Percentiles rank a stretch among this genome's conserved stretches.
phyloP scores from a whole-genome alignment of 169 alveolate species.

The Plasmodium blacklocki region DNA sequence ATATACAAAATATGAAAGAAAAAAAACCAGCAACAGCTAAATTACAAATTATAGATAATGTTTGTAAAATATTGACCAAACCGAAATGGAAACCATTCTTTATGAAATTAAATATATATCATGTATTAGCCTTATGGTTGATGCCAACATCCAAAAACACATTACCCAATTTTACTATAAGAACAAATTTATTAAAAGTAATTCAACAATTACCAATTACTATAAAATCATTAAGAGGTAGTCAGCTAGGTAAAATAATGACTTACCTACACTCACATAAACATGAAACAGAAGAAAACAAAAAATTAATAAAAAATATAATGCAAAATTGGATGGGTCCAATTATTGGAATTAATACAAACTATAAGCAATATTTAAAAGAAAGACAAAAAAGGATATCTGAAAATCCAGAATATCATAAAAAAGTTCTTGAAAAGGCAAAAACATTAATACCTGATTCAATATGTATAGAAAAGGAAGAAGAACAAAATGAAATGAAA shows the following conservation, averaged over 20 bases:
- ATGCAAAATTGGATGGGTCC: conserved; percentile 90
- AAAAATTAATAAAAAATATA: conserved; percentile 84
- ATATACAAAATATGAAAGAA: conserved; percentile 80
- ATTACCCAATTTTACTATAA: conserved; percentile 86
- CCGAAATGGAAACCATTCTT: conserved; percentile 88
- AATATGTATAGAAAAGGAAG: conserved; percentile 69
- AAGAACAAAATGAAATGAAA: conserved; percentile 73
- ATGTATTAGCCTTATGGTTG: conserved; percentile 88
- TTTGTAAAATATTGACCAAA: conserved; percentile 82
- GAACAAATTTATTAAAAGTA: conserved; percentile 86
- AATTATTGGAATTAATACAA: conserved; percentile 84
- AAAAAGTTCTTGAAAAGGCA: conserved; percentile 69
- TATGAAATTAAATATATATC: conserved; percentile 87
- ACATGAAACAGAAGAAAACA: conserved; percentile 86
- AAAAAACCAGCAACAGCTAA: conserved; percentile 89
- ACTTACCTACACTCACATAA: conserved; percentile 89
- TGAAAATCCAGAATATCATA: conserved; percentile 75
- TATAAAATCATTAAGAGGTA: conserved; percentile 85
- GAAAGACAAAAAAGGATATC: conserved; percentile 70
- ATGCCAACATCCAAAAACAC: conserved; percentile 87
- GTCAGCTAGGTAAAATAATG: conserved; percentile 86
- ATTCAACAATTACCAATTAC: conserved; percentile 85
- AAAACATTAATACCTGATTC: conserved; percentile 68
- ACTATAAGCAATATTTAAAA: conserved; percentile 76
- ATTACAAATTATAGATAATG: conserved; percentile 85